A percentile compares a stretch with the other conserved stretches of the same genome.
Evolutionary conservation across 257 asterid genomes (phyloP).

Genomic region (Leptodermis oblonga): DNA sequence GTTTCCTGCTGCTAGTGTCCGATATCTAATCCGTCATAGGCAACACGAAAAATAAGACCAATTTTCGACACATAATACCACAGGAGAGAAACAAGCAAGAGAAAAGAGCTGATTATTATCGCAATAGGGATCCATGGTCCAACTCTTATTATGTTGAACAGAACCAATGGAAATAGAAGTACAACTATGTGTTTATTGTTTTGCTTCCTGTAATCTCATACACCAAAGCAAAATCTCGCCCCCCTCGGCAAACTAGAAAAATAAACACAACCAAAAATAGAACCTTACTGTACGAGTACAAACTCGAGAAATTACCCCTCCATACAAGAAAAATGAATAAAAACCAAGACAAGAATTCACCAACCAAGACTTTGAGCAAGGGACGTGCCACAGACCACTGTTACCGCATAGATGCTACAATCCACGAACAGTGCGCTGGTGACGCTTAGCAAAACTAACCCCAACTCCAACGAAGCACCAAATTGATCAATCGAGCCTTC

Average conservation of each 20-base stretch:
- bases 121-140: background rate
- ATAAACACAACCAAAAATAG: background rate
- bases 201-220: background rate
- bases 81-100: background rate
- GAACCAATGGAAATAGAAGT: background rate
- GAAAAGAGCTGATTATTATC: background rate
- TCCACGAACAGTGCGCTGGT: slow-evolving; percentile 66
- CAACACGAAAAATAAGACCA: background rate
- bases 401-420: slow-evolving; percentile 52
- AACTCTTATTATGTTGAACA: background rate
- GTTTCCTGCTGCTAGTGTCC: background rate
- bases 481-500: slow-evolving; percentile 47
- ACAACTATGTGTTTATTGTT: background rate
- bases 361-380: slow-evolving; percentile 32
- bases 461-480: slow-evolving; percentile 54
- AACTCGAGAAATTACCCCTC: background rate
- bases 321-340: background rate
- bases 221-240: background rate
- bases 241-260: background rate
- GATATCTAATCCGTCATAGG: background rate
- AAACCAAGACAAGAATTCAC: slow-evolving; percentile 14
- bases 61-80: background rate
- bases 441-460: slow-evolving; percentile 44
- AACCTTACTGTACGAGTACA: background rate
- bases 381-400: slow-evolving; percentile 51